Conservation (phyloP, 2,329 filamentous ascomycete genomes). For the Penicillium crustosum region DNA sequence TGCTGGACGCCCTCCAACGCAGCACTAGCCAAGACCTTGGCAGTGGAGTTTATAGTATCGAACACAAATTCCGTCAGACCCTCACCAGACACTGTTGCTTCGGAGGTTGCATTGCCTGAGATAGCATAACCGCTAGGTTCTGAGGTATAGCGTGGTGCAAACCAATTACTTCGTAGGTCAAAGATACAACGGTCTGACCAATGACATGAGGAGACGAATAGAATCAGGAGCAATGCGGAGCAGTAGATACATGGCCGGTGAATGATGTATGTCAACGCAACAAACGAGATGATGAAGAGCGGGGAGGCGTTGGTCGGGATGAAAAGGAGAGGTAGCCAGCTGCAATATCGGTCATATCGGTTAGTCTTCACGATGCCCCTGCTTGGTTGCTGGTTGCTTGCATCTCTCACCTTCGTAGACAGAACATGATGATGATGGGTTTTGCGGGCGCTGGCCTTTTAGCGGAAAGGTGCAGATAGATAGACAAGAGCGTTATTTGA, state of each 20-base stretch:
- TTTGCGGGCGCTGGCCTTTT: slow-evolving; percentile 3
- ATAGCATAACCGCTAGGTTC: slow-evolving; percentile 23
- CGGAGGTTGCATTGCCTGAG: slow-evolving; percentile 17
- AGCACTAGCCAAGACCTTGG: slow-evolving; percentile 64
- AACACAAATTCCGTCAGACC: slow-evolving; percentile 41
- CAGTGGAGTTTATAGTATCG: slow-evolving; percentile 66
- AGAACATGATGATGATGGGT: slow-evolving; percentile 57
- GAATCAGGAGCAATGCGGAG: slow-evolving; percentile 89
- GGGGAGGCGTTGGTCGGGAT: slow-evolving; percentile 84
- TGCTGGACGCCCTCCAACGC: slow-evolving; percentile 62
- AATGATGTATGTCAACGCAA: slow-evolving; percentile 91
- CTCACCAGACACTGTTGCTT: slow-evolving; percentile 29
- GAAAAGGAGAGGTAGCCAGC: slow-evolving; percentile 84
- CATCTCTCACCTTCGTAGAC: slow-evolving; percentile 60
- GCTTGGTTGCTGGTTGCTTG: neutral
- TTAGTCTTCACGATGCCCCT: neutral
- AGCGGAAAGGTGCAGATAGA: neutral
- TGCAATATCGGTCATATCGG: slow-evolving; percentile 36
- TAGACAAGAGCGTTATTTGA: neutral
- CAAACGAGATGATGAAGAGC: slow-evolving; percentile 82
- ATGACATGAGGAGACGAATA: slow-evolving; percentile 88
- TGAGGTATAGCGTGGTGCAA: slow-evolving; percentile 67
- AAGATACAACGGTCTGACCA: slow-evolving; percentile 91
- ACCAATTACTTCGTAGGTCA: slow-evolving; percentile 90
- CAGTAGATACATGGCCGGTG: slow-evolving; percentile 98